A percentile compares a stretch with the other conserved stretches of the same genome.
Conservation (phyloP, 108 stramenopile species). For the Conticribra guillardii region DNA sequence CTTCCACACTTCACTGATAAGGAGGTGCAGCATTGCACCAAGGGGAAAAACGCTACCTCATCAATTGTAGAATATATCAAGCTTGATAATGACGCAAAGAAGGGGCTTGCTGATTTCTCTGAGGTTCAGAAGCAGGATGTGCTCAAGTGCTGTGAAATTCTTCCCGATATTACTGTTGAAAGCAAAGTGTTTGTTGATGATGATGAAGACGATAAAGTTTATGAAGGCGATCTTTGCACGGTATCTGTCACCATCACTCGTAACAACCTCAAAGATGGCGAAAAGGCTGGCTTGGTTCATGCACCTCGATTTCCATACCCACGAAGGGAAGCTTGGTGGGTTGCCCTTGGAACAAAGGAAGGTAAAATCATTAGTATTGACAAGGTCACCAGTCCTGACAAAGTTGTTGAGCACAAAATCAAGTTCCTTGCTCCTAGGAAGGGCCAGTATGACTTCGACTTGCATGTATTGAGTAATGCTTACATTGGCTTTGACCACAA, state of each 20-base stretch:
- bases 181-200: slow-evolving; percentile 94
- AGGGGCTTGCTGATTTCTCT: slow-evolving; percentile 83
- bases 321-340: slow-evolving; percentile 96
- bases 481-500: slow-evolving; percentile 94
- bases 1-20: slow-evolving; percentile 89
- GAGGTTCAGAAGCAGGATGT: slow-evolving; percentile 89
- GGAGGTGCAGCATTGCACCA: slow-evolving; percentile 77
- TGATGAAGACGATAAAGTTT: slow-evolving; percentile 93
- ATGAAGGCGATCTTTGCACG: slow-evolving; percentile 96
- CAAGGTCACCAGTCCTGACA: slow-evolving; percentile 74
- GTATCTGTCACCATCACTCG: slow-evolving; percentile 89
- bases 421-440: slow-evolving; percentile 94
- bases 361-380: slow-evolving; percentile 94
- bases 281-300: slow-evolving; percentile 89
- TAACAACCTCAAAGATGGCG: slow-evolving; percentile 88
- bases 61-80: slow-evolving; percentile 77
- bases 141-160: slow-evolving; percentile 68
- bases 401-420: slow-evolving; percentile 88
- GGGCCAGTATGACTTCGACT: slow-evolving; percentile 90
- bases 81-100: slow-evolving; percentile 77
- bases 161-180: slow-evolving; percentile 84
- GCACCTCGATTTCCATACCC: slow-evolving; percentile 92
- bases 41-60: slow-evolving; percentile 59
- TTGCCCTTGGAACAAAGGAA: slow-evolving; percentile 90
- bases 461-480: slow-evolving; percentile 90